Evolutionary conservation across 768 basidiomycete genomes (phyloP).

Genomic region (Hericium erinaceus): DNA sequence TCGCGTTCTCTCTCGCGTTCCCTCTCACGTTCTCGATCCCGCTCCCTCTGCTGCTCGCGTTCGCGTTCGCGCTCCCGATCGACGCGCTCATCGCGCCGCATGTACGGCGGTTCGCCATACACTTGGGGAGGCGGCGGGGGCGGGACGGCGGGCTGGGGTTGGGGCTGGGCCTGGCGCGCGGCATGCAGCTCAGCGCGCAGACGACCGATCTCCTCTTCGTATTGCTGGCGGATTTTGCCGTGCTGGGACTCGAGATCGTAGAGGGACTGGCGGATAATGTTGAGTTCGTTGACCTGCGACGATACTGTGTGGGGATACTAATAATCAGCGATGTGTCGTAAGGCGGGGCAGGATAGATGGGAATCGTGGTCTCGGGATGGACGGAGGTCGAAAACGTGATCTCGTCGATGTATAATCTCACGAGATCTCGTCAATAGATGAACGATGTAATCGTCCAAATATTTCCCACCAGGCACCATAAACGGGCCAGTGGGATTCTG

Average conservation of each 20-base stretch:
- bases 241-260: constrained; percentile 91
- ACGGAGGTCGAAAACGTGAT: no score
- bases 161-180: constrained; percentile 29
- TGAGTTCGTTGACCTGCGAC: constrained; percentile 82
- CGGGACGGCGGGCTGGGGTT: constrained; percentile 19
- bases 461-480: no score
- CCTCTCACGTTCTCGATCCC: constrained; percentile 22
- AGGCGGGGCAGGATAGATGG: not conserved
- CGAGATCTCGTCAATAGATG: no score
- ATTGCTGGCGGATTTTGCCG: constrained; percentile 74
- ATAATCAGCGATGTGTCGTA: constrained; percentile 1
- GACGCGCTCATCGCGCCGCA: constrained; percentile 15
- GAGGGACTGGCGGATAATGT: constrained; percentile 79
- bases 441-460: no score
- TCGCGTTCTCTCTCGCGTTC: constrained; percentile 24
- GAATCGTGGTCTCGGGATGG: no score
- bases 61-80: constrained; percentile 30
- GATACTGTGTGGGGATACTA: constrained; percentile 37
- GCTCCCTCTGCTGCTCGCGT: constrained; percentile 19
- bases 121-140: not conserved
- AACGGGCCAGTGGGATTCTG: no score
- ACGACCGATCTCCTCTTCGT: constrained; percentile 74
- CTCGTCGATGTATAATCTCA: no score
- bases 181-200: constrained; percentile 62
- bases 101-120: constrained; percentile 13